Evolutionary conservation across 768 basidiomycete species (phyloP), one percentile per base, ranked within the genome.

Genomic region (Calocera cornea): DNA sequence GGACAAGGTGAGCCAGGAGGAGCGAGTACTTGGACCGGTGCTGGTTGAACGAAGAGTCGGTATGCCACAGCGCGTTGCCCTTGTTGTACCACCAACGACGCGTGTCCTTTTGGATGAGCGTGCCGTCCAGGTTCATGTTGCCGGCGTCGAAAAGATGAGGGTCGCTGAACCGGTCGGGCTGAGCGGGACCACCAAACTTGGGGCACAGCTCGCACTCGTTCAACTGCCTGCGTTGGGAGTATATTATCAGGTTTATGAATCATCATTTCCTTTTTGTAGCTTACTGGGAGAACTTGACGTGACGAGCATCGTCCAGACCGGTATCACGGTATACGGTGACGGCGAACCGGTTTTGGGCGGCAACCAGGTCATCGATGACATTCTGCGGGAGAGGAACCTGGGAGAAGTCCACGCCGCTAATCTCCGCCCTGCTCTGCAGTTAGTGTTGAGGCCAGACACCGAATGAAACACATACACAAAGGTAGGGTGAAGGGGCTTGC

Each of bases 261-360:
- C 34, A 66, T 38, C 69, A 66, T 36, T 70, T 73, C 36, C 75
- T 65, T 49, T 73, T 69, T 17, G 75, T 74, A 41, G 75, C 71
- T 27, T 72, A 66, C 47, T 69, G 64, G 1, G 69, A 69, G 65
- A 73, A 73, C 5, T 67, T 68, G 33, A 75, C 69, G 54, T 74
- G 71, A n/a, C 64, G 68, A 24, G 71, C 66, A 65, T 76, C 75
- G 38, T 72, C 69, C 47, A 76, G 66, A 14, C 74, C 73, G 12
- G 75, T 76, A 44, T 75, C 71, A 22, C 75, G 74, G 64, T 73
- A 74, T n/a, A 75, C 72, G 19, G 74, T 54, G 5, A 76, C 71
- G 34, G 71, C 74, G 41, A 76, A 74, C 50, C 66, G 65, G 38
- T 69, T 44, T 65, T 72, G 71, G 22, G 69, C 71, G 44, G 69